Conservation (phyloP, 108 stramenopile genomes). For the Asterionellopsis glacialis region DNA sequence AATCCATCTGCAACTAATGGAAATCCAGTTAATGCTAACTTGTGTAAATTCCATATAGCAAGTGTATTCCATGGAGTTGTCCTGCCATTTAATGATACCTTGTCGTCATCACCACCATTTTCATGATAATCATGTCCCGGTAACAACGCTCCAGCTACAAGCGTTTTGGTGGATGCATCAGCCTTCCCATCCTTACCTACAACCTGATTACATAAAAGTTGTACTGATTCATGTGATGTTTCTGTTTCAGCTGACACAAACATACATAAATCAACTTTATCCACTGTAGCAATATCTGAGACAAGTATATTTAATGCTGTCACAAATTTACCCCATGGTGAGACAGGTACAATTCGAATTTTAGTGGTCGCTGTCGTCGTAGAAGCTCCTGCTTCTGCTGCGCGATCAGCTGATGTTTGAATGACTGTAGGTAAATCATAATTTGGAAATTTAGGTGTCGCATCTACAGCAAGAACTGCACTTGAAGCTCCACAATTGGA, state of each 20-base stretch:
- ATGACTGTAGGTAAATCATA: slow-evolving; percentile 56
- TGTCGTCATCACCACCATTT: background rate
- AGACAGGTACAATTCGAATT: slow-evolving; percentile 70
- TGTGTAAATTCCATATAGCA: slow-evolving; percentile 81
- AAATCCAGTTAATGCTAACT: slow-evolving; percentile 83
- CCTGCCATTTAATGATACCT: slow-evolving; percentile 30
- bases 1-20: slow-evolving; percentile 70
- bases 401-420: slow-evolving; percentile 15
- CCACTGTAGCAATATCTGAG: slow-evolving; percentile 24
- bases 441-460: slow-evolving; percentile 40
- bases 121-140: slow-evolving; percentile 76
- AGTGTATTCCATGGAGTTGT: slow-evolving; percentile 95
- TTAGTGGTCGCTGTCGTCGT: too few species aligned
- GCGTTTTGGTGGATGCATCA: slow-evolving; percentile 6
- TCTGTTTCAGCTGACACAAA: slow-evolving; percentile 80
- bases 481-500: slow-evolving; percentile 12
- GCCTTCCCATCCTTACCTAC: slow-evolving; percentile 26
- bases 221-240: slow-evolving; percentile 29
- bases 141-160: slow-evolving; percentile 88
- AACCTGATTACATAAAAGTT: slow-evolving; percentile 41
- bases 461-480: slow-evolving; percentile 68
- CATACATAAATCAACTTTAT: slow-evolving; percentile 34
- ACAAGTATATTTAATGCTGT: slow-evolving; percentile 88
- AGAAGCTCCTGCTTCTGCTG: too few species aligned
- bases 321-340: slow-evolving; percentile 91